These are phyloP conservation scores for Delonix regia DNA, from an alignment of 306 rosid species.

Conservation along the genomic window DNA sequence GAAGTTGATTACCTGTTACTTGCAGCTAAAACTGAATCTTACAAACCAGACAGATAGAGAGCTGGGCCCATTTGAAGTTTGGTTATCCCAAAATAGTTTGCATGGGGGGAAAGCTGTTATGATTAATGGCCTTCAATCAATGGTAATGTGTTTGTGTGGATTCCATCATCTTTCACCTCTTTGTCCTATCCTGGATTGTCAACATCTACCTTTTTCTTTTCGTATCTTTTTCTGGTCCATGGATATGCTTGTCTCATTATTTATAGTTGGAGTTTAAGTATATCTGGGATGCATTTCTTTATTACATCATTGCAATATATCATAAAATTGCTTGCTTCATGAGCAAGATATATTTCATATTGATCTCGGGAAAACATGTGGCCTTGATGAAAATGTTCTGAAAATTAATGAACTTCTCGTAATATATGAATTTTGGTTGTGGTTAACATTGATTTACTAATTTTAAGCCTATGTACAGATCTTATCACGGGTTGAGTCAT, in stretches of 20 bases:
- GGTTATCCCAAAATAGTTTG: slow-evolving; percentile 58
- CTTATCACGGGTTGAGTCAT: slow-evolving; percentile 57
- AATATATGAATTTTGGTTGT: background rate
- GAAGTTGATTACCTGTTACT: slow-evolving; percentile 38
- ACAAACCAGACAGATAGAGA: slow-evolving; percentile 76
- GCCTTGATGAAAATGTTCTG: background rate
- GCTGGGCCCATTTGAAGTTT: slow-evolving; percentile 90
- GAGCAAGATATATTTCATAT: background rate
- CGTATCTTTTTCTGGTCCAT: background rate
- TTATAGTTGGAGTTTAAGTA: slow-evolving; percentile 29
- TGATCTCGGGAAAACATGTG: background rate
- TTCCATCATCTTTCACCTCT: slow-evolving; percentile 19
- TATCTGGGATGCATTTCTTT: slow-evolving; percentile 19
- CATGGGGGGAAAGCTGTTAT: slow-evolving; percentile 59
- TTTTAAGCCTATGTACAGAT: slow-evolving; percentile 44
- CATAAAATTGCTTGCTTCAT: background rate
- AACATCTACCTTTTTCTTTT: slow-evolving; percentile 14
- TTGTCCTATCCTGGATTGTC: slow-evolving; percentile 21
- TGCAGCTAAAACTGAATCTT: slow-evolving; percentile 79
- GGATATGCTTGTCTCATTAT: slow-evolving; percentile 24
- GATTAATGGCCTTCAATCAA: slow-evolving; percentile 85
- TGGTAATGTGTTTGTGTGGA: slow-evolving; percentile 57
- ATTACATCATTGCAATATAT: background rate
- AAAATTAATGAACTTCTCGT: background rate
- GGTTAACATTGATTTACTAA: slow-evolving; percentile 24